Percentiles rank a stretch among this genome's conserved stretches.
These are phyloP conservation scores for Aspergillus thermomutatus DNA, from an alignment of 2,329 filamentous ascomycete species.

Conservation along the genomic window DNA sequence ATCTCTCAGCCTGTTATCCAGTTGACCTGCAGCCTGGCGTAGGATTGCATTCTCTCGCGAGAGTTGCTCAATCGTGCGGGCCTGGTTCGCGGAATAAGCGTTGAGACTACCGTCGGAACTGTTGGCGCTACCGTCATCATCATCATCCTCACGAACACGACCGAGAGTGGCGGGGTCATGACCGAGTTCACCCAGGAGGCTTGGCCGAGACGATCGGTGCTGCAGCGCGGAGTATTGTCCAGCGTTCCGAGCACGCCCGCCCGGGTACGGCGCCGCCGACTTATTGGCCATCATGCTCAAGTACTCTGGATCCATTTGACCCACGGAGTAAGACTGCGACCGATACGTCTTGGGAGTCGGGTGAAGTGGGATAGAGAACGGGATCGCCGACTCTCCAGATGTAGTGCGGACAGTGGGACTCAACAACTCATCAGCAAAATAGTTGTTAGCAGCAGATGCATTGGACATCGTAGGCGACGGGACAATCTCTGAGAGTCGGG, in stretches of 20 bases:
- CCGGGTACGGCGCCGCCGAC: slow-evolving; percentile 24
- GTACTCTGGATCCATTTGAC: slow-evolving; percentile 73
- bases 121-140: slow-evolving; percentile 40
- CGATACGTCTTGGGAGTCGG: slow-evolving; percentile 90
- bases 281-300: slow-evolving; percentile 33
- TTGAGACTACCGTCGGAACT: slow-evolving; percentile 38
- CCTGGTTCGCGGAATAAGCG: slow-evolving; percentile 38
- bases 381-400: slow-evolving; percentile 59
- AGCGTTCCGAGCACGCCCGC: slow-evolving; percentile 35
- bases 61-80: slow-evolving; percentile 46
- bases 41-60: slow-evolving; percentile 47
- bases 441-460: slow-evolving; percentile 47
- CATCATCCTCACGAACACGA: slow-evolving; percentile 48
- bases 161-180: slow-evolving; percentile 46
- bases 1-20: slow-evolving; percentile 38
- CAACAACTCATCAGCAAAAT: slow-evolving; percentile 54
- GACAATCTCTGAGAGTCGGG: slow-evolving; percentile 69
- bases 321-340: slow-evolving; percentile 95
- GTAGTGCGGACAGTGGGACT: slow-evolving; percentile 45
- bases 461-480: slow-evolving; percentile 68
- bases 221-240: slow-evolving; percentile 67
- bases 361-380: slow-evolving; percentile 82
- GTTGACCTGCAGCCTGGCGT: slow-evolving; percentile 42
- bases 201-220: slow-evolving; percentile 68
- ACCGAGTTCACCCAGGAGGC: slow-evolving; percentile 44